Conservation (phyloP, 2,329 filamentous ascomycete species). For the Nothomitra cinnamomea region DNA sequence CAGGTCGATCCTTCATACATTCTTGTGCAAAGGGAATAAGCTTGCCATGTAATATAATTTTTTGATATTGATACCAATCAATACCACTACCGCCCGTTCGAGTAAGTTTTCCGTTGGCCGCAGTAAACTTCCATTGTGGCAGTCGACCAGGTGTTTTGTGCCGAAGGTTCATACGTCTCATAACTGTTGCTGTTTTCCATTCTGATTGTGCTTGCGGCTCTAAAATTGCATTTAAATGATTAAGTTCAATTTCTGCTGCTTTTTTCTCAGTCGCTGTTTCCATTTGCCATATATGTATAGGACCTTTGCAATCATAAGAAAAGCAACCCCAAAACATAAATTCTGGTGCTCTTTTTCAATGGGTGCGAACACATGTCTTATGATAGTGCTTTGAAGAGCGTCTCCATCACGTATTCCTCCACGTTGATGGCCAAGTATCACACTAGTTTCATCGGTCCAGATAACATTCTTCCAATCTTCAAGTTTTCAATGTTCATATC, state of each 20-base stretch:
- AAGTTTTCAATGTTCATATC: too few relatives aligned
- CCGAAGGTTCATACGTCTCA: constrained; percentile 9
- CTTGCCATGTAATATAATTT: too few relatives aligned
- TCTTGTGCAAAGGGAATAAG: neutral
- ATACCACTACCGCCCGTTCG: neutral
- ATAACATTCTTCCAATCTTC: too few relatives aligned
- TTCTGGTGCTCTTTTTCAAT: constrained; percentile 11
- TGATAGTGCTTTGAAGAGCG: constrained; percentile 6
- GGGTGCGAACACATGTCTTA: constrained; percentile 7
- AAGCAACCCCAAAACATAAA: constrained; percentile 18
- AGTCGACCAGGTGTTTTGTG: neutral
- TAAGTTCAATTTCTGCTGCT: constrained; percentile 8
- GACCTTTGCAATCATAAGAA: constrained; percentile 16
- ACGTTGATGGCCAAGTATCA: too few relatives aligned
- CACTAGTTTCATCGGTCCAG: too few relatives aligned
- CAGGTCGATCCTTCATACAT: neutral
- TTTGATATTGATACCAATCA: too few relatives aligned
- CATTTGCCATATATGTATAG: constrained; percentile 12
- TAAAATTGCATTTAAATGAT: constrained; percentile 9
- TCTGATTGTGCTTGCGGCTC: constrained; percentile 8
- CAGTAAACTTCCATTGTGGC: neutral
- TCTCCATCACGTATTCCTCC: too few relatives aligned
- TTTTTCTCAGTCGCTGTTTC: constrained; percentile 12
- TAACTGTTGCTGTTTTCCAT: constrained; percentile 12
- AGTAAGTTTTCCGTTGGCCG: neutral